These are phyloP conservation scores for Exophiala xenobiotica DNA, from an alignment of 2,329 filamentous ascomycete species.

Conservation along the genomic window DNA sequence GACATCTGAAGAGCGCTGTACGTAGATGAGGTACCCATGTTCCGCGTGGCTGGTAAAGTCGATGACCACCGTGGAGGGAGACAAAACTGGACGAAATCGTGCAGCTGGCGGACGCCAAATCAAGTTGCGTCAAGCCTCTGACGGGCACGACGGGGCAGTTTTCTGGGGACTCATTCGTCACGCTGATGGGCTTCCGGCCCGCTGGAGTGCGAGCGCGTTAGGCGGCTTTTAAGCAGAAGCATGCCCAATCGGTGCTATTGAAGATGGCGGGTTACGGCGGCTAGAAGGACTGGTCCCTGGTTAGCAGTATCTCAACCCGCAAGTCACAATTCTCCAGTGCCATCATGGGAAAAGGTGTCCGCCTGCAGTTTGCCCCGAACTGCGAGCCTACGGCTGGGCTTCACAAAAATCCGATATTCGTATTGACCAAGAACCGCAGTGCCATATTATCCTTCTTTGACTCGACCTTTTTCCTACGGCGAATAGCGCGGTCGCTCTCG, in stretches of 20 bases:
- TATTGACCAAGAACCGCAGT: background rate
- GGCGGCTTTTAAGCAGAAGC: background rate
- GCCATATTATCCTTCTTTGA: too few species aligned
- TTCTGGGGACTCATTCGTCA: background rate
- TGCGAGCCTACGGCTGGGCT: background rate
- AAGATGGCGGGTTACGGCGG: background rate
- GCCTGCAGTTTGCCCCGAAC: background rate
- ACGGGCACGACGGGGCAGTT: too few species aligned
- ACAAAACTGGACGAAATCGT: background rate
- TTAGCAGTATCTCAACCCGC: too few species aligned
- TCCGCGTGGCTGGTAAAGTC: slow-evolving; percentile 20
- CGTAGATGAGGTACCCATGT: slow-evolving; percentile 5
- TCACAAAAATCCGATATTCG: too few species aligned
- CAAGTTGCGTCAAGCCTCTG: too few species aligned
- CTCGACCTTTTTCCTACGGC: too few species aligned
- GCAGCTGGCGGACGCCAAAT: slow-evolving; percentile 6
- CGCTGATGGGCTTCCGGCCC: background rate
- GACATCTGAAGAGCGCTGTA: slow-evolving; percentile 11
- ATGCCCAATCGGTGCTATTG: background rate
- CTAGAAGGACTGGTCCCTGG: background rate
- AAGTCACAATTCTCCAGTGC: too few species aligned
- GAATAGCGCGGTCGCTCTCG: too few species aligned
- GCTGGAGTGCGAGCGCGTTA: background rate
- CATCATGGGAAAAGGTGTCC: background rate
- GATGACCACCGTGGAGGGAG: slow-evolving; percentile 5